Evolutionary conservation across 306 rosid genomes (phyloP).

Genomic region (Cucurbita argyrosperma): DNA sequence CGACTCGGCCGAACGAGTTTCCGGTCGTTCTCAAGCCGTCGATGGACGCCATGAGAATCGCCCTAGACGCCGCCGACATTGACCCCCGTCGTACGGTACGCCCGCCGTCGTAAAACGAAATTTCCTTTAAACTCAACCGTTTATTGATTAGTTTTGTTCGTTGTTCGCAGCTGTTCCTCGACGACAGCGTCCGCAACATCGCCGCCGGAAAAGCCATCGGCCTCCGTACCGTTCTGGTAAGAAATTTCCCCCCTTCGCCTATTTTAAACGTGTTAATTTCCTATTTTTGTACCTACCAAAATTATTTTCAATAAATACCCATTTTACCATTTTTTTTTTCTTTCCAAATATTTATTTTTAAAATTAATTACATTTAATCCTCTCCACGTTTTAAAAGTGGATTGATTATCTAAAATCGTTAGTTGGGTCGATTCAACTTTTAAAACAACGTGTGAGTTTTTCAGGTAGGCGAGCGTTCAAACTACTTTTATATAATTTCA

Average conservation of each 20-base stretch:
- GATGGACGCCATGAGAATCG: conserved; percentile 44
- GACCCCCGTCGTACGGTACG: conserved; percentile 64
- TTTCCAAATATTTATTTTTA: no score
- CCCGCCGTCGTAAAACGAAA: not conserved
- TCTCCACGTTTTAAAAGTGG: no score
- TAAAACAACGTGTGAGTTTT: no score
- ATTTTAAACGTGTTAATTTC: not conserved
- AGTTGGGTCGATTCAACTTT: no score
- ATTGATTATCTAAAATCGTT: no score
- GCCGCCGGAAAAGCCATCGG: conserved; percentile 64
- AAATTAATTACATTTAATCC: no score
- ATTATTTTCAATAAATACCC: not conserved
- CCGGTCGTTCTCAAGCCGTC: conserved; percentile 78
- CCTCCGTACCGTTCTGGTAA: conserved; percentile 65
- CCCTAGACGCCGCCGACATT: conserved; percentile 32
- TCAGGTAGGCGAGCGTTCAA: no score
- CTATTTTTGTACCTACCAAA: not conserved
- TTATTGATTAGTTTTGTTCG: not conserved
- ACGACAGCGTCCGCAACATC: conserved; percentile 50
- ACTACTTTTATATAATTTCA: no score
- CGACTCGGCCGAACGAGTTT: conserved; percentile 50
- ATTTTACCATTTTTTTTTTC: no score
- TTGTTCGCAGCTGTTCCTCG: conserved; percentile 49
- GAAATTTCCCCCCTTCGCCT: not conserved
- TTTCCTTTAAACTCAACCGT: not conserved